These are phyloP conservation scores for Incumbomyces lentus DNA, from an alignment of 2,329 filamentous ascomycete species.

Conservation along the genomic window DNA sequence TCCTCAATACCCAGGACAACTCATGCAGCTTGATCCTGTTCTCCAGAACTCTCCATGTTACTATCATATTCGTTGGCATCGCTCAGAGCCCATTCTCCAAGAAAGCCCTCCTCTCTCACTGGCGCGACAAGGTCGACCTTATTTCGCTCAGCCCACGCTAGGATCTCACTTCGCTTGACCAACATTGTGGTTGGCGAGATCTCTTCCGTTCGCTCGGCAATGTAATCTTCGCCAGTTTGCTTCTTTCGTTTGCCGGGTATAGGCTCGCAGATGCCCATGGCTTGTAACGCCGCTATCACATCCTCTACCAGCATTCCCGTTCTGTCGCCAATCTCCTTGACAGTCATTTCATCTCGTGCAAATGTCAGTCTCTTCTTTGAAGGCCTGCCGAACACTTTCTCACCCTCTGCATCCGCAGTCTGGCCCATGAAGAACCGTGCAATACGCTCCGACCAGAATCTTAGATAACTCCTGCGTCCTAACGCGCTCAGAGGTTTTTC, in stretches of 20 bases:
- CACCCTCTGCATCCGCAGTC: constrained; percentile 22
- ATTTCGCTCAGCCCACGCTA: constrained; percentile 56
- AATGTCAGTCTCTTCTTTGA: constrained; percentile 25
- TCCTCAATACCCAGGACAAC: not conserved
- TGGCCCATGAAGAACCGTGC: constrained; percentile 47
- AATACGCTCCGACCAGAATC: constrained; percentile 80
- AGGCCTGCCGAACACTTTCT: constrained; percentile 25
- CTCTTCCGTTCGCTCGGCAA: constrained; percentile 19
- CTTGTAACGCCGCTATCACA: constrained; percentile 63
- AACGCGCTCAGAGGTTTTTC: constrained; percentile 88
- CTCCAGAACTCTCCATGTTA: too few relatives aligned
- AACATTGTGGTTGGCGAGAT: constrained; percentile 29
- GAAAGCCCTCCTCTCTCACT: constrained; percentile 66
- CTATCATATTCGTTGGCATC: constrained; percentile 12
- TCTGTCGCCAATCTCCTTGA: constrained; percentile 61
- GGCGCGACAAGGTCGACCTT: constrained; percentile 53
- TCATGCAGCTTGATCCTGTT: not conserved
- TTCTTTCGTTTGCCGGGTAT: constrained; percentile 35
- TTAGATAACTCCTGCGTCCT: constrained; percentile 68
- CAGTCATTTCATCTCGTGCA: constrained; percentile 43
- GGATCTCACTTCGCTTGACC: constrained; percentile 49
- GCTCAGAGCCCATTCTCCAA: constrained; percentile 50
- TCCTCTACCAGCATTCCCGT: constrained; percentile 84
- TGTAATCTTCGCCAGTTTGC: constrained; percentile 26
- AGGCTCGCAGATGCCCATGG: constrained; percentile 61